A percentile compares a stretch with the other conserved stretches of the same genome.
These are phyloP conservation scores for Talaromyces albobiverticillius DNA, from an alignment of 2,329 filamentous ascomycete genomes.

Conservation along the genomic window DNA sequence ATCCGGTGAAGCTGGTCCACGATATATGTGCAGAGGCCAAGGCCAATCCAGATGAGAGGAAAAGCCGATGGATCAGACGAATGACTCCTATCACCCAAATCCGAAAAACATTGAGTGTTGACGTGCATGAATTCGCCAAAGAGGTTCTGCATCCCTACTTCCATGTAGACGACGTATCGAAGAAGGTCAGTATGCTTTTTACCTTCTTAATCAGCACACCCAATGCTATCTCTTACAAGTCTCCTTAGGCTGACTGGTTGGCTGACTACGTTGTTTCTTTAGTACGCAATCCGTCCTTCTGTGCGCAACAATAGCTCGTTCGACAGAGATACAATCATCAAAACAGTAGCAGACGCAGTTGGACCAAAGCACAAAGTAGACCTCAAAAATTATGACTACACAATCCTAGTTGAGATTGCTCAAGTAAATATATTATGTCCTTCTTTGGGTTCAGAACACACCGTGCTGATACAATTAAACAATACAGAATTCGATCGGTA, in stretches of 20 bases:
- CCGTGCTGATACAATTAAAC: conserved; percentile 7
- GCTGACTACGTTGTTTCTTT: conserved; percentile 8
- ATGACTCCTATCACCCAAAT: conserved; percentile 59
- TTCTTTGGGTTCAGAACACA: background rate
- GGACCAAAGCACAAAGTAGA: conserved; percentile 59
- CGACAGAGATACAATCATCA: conserved; percentile 58
- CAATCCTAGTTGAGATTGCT: conserved; percentile 62
- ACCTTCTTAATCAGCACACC: background rate
- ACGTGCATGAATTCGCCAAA: conserved; percentile 55
- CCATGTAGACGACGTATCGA: conserved; percentile 49
- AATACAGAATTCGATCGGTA: conserved; percentile 58
- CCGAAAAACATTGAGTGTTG: conserved; percentile 57
- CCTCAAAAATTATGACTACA: conserved; percentile 58
- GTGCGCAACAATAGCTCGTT: conserved; percentile 60
- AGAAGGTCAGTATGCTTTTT: conserved; percentile 48
- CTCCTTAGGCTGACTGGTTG: background rate
- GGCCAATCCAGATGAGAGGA: conserved; percentile 49
- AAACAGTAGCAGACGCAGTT: conserved; percentile 57
- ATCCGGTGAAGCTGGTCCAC: conserved; percentile 60
- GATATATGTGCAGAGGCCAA: conserved; percentile 57
- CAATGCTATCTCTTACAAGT: background rate
- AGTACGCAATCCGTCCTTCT: conserved; percentile 63
- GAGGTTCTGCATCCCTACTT: conserved; percentile 60
- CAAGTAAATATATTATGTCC: conserved; percentile 46
- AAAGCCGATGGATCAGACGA: conserved; percentile 58